Base-by-base conservation (phyloP, 2,329 filamentous ascomycete genomes). In the Aspergillus carbonarius region DNA sequence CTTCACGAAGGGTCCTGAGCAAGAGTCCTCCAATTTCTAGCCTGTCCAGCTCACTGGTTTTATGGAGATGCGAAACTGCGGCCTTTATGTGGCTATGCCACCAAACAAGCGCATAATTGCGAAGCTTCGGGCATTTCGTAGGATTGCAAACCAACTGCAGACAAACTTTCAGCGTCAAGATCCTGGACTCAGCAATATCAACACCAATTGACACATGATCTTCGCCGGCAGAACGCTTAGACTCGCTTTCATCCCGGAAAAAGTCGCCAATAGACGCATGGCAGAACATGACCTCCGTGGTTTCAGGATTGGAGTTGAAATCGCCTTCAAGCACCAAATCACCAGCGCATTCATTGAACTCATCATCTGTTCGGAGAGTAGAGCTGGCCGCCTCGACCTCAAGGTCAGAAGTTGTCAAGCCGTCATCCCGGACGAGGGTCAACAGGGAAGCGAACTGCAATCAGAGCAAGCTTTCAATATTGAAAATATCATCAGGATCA, bases 231-330 rank as follows among this genome's bases (percentile, higher is more conserved):
- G 61, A 61, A 9, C 63, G 50, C 50, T 68, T 68, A 2, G 57
- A 59, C 18, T 67, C 40, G 1, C 10, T 34, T 9, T 51, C 34
- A 39, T 60, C 57, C 6, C 62, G 56, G 50, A 68, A 62, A 46
- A 68, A 68, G 32, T 69, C 66, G 17, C 66, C 60, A 18, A 69
- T 60, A 30, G 66, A 69, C 4, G 66, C 64, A 55, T 69, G 67
- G 34, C 61, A 61, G 37, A 69, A 68, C 4, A 60, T 57, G 9
- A 69, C 59, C 1, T 42, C 53, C 1, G 67, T 69, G 15, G 63
- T 63, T 5, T 54, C 15, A 3, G 23, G 54, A 30, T 67, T 57
- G 1, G 67, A 69, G 34, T 67, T 56, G 50, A 68, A 65, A 18
- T 61, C 60, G 12, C 2, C 25, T 17, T 47, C 42, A n/a, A 47